Evolutionary conservation across 805 yeast genomes (phyloP), one percentile per base, ranked within the genome.

Genomic region (Clavispora santaluciae): DNA sequence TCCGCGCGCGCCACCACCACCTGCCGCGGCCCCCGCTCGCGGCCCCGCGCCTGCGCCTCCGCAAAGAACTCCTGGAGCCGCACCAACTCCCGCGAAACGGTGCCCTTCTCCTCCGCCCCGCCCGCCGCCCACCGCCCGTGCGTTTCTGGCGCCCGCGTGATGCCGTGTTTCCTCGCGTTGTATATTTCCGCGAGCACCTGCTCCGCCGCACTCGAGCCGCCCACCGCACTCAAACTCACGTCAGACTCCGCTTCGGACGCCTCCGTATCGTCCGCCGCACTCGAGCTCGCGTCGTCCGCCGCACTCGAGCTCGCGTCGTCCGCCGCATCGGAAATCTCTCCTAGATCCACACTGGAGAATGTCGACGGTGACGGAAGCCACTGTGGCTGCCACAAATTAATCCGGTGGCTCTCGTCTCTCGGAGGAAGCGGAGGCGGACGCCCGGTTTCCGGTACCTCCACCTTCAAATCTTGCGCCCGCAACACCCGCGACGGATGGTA

Each of bases 391-490:
- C 18, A 28, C 31, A 28, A 28, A 28, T 28, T 28, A 22, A 35
- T 13, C 33, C 20, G 26, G 7, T 22, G 17, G 18, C 23, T 24
- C 20, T 40, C 40, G 39, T 42, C 44, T 36, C 68, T 49, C 13
- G 68, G 68, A 2, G 70, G 70, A 30, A 64, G 51, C 7, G 64
- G 60, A 18, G 69, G 70, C 6, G 57, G 49, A 6, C 29, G 12
- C 17, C 15, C 33, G 6, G 17, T 8, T 16, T 23, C 31, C 22
- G 30, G 37, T 2, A 25, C 26, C 10, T 28, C 31, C 16, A 28
- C 18, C 16, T 15, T 16, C 30, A 23, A 16, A 10, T 24, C 36
- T 9, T 43, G 44, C 12, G 38, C 31, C 18, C 48, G 38, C 23
- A 55, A 38, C 6, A 38, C 18, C 33, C 50, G 52, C 11, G 51